Base-by-base conservation (phyloP, 805 yeast species). In the Zygoascus tannicola region DNA sequence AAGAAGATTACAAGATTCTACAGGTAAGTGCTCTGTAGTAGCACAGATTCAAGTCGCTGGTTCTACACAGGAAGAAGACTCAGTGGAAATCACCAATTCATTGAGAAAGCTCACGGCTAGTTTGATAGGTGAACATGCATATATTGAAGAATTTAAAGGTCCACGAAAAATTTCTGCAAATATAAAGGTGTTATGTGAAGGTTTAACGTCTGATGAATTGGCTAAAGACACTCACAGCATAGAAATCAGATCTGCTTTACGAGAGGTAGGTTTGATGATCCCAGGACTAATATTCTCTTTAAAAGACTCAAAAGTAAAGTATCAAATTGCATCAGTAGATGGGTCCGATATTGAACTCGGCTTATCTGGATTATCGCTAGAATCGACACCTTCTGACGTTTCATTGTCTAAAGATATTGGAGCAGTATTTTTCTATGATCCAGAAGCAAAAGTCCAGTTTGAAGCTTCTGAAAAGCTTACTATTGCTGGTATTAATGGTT, bases 91-190 rank as follows among this genome's bases (percentile, higher is more conserved):
- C 7, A 48, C 62, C 14, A 14, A 36, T 5, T 48, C 47, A 4
- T 46, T 74, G 32, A 59, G 80, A 49, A 52, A 63, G 4, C 62
- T 70, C 2, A 64, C 69, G 10, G 71, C 68, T 35, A 50, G 72
- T 1, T 47, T 71, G 3, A 59, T 73, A 4, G 82, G 82, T 36
- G 80, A 76, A 44, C 57, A 79, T 37, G 49, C 76, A 18, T 64
- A 65, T 22, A 50, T 90, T 0, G 55, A 57, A 10, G 79, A 72
- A 51, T 64, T 61, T 4, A 52, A 59, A 2, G 82, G 76, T 45
- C 32, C 38, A 16, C 85, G 87, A 3, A 61, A 59, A 2, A 67
- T 62, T 45, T 74, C 75, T 0, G 50, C 59, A 2, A 52, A 46
- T 30, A 62, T 75, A 1, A 51, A 52, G 0, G 52, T 74, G 3